Evolutionary conservation across 139 green algal species (phyloP).

Genomic region (Volvox reticuliferus): DNA sequence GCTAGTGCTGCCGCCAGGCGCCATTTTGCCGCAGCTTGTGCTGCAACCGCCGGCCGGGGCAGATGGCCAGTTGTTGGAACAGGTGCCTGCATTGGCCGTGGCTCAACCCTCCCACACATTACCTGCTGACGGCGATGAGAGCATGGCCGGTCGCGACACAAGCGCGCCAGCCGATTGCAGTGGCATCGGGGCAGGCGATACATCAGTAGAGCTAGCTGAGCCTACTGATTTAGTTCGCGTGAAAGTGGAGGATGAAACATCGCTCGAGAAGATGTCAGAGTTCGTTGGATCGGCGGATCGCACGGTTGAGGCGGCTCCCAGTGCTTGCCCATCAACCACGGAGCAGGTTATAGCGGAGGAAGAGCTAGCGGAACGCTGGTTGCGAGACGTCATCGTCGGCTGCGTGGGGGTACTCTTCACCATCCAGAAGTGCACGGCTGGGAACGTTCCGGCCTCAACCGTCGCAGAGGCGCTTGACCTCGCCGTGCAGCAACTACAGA

Average conservation of each 20-base stretch:
- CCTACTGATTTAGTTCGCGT: not conserved
- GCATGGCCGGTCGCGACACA: not conserved
- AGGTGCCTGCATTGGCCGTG: not conserved
- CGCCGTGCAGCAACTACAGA: slow-evolving; percentile 33
- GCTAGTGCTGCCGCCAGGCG: not conserved
- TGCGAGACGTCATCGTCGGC: slow-evolving; percentile 55
- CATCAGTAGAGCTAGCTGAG: not conserved
- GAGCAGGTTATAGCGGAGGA: not conserved
- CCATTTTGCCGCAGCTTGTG: not conserved
- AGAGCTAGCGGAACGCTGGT: slow-evolving; percentile 35
- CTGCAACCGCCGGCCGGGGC: not conserved
- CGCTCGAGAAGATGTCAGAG: not conserved
- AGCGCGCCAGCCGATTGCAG: not conserved
- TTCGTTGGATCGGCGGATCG: not conserved
- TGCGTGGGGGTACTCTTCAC: slow-evolving; percentile 64
- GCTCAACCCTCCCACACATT: not conserved
- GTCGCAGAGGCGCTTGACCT: slow-evolving; percentile 46
- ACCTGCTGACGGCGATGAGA: not conserved
- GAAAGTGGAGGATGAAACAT: not conserved
- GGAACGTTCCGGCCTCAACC: not conserved
- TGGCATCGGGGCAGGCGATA: not conserved
- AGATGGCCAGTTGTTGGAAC: not conserved
- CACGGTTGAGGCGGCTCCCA: not conserved
- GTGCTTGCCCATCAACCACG: not conserved
- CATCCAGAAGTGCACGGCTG: slow-evolving; percentile 53